Conservation (phyloP, 441 rosid genomes). For the Aquilaria agallochum region DNA sequence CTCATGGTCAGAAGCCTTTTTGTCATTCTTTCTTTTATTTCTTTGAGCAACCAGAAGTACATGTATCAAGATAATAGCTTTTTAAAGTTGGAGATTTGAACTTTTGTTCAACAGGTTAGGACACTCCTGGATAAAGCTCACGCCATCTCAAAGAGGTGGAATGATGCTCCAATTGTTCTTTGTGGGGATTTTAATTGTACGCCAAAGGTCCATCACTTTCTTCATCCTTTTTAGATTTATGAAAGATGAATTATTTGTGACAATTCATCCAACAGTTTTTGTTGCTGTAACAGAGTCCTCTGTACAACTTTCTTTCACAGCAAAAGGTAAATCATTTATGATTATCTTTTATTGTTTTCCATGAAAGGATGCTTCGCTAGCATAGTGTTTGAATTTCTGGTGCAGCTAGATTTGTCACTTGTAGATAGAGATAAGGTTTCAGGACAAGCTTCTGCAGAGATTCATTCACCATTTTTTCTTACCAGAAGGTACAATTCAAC, state of each 20-base stretch:
- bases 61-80: background rate
- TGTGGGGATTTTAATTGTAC: slow-evolving; percentile 98
- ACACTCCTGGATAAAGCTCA: slow-evolving; percentile 70
- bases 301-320: slow-evolving; percentile 84
- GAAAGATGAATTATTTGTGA: no score
- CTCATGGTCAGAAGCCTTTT: background rate
- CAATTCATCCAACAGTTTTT: slow-evolving; percentile 8
- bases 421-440: slow-evolving; percentile 81
- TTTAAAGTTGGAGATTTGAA: slow-evolving; percentile 1
- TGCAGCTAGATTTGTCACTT: slow-evolving; percentile 73
- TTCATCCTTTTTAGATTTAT: background rate
- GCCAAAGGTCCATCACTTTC: slow-evolving; percentile 59
- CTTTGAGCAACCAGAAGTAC: no score
- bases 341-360: slow-evolving; percentile 4
- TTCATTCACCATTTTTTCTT: slow-evolving; percentile 30
- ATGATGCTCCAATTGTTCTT: slow-evolving; percentile 83
- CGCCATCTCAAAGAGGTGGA: slow-evolving; percentile 75
- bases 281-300: slow-evolving; percentile 68
- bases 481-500: slow-evolving; percentile 32
- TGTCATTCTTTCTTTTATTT: no score
- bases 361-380: slow-evolving; percentile 10
- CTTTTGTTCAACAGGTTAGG: slow-evolving; percentile 55
- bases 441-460: slow-evolving; percentile 79
- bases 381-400: slow-evolving; percentile 14
- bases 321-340: slow-evolving; percentile 54